Conservation (phyloP, 2,329 filamentous ascomycete species). For the Alternaria sp. region DNA sequence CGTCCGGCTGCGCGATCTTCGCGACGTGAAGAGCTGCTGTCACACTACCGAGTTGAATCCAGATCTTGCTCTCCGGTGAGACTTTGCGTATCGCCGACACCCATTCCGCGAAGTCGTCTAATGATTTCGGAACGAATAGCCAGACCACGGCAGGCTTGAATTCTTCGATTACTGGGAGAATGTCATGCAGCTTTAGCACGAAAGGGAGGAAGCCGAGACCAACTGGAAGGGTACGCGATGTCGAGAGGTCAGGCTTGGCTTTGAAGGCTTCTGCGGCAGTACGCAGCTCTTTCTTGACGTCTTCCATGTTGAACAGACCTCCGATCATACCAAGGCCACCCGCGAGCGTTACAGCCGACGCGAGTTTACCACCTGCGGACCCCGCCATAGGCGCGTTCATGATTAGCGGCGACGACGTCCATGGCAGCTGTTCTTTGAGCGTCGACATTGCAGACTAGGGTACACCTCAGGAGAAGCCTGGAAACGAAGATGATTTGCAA, state of each 20-base stretch:
- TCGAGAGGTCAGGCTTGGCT: slow-evolving; percentile 21
- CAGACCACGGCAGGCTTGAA: slow-evolving; percentile 69
- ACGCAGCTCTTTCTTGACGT: slow-evolving; percentile 41
- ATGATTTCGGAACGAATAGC: slow-evolving; percentile 69
- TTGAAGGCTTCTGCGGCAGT: slow-evolving; percentile 29
- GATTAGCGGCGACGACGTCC: slow-evolving; percentile 66
- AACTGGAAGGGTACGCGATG: slow-evolving; percentile 55
- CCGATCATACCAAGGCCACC: slow-evolving; percentile 58
- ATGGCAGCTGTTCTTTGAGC: slow-evolving; percentile 54
- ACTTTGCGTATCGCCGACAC: slow-evolving; percentile 43
- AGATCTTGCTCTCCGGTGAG: slow-evolving; percentile 57
- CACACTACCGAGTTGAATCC: slow-evolving; percentile 70
- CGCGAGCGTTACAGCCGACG: slow-evolving; percentile 67
- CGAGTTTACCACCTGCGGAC: slow-evolving; percentile 64
- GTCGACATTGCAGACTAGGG: slow-evolving; percentile 18
- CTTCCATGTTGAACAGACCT: slow-evolving; percentile 46
- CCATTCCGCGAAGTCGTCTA: slow-evolving; percentile 51
- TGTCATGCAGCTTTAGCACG: slow-evolving; percentile 54
- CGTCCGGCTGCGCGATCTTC: slow-evolving; percentile 61
- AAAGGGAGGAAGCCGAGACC: slow-evolving; percentile 70
- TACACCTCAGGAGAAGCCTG: not conserved
- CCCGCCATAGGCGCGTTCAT: slow-evolving; percentile 73
- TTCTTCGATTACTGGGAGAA: slow-evolving; percentile 61
- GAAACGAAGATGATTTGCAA: not conserved
- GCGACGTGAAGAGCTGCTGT: slow-evolving; percentile 62